A percentile compares a stretch with the other conserved stretches of the same genome.
Conservation (phyloP, 768 basidiomycete genomes). For the Lentinula lateritia region DNA sequence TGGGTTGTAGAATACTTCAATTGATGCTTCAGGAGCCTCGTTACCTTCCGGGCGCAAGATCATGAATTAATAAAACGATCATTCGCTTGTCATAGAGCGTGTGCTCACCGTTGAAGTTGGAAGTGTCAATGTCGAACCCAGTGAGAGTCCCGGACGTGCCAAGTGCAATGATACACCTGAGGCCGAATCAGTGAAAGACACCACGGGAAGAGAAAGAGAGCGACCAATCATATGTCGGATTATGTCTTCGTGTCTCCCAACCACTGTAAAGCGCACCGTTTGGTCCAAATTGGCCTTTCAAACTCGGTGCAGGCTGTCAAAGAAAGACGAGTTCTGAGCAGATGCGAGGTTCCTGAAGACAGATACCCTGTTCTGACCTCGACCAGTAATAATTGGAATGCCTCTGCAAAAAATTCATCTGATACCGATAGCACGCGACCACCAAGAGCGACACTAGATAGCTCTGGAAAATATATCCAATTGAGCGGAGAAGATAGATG, state of each 20-base stretch:
- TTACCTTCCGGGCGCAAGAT: constrained; percentile 47
- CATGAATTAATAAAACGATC: not conserved
- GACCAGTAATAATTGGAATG: constrained; percentile 72
- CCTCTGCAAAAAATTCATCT: constrained; percentile 95
- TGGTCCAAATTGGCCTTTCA: constrained; percentile 96
- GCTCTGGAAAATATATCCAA: constrained; percentile 45
- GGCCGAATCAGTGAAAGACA: not conserved
- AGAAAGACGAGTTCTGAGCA: not conserved
- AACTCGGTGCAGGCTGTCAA: constrained; percentile 69
- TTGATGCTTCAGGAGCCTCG: constrained; percentile 78
- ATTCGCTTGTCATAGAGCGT: not conserved
- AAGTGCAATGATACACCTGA: constrained; percentile 85
- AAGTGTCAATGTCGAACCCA: constrained; percentile 92
- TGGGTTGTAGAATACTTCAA: constrained; percentile 51
- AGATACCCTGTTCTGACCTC: not conserved
- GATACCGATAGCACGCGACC: constrained; percentile 72
- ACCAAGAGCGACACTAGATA: constrained; percentile 83
- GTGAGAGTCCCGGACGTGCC: constrained; percentile 68
- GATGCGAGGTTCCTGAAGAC: not conserved
- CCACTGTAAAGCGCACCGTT: constrained; percentile 93
- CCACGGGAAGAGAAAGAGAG: not conserved
- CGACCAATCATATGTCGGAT: constrained; percentile 84
- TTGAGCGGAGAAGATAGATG: not conserved
- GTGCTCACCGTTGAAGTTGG: constrained; percentile 79
- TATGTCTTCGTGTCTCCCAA: constrained; percentile 93